A percentile compares a stretch with the other conserved stretches of the same genome.
Conservation (phyloP, 2,329 filamentous ascomycete genomes). For the Aspergillus pseudoviridinutans region DNA sequence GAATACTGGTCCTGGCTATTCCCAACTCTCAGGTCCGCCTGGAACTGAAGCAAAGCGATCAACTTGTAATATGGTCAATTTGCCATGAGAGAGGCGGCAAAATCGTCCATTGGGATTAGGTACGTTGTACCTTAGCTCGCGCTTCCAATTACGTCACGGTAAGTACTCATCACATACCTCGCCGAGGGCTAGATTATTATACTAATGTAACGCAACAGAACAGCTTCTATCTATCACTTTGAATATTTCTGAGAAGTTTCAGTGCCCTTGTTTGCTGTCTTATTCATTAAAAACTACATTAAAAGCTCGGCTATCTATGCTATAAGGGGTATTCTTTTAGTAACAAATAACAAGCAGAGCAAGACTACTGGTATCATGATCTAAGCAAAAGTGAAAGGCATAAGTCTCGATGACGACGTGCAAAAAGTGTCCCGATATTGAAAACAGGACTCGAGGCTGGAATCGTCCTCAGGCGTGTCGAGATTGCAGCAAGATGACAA, state of each 20-base stretch:
- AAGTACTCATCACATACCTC: not conserved
- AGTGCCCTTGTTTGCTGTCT: not conserved
- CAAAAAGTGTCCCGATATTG: slow-evolving; percentile 1
- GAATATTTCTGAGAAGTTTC: not conserved
- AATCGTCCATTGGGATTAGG: not conserved
- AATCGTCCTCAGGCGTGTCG: not conserved
- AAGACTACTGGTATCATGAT: slow-evolving; percentile 18
- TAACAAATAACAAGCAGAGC: slow-evolving; percentile 3
- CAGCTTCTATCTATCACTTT: not conserved
- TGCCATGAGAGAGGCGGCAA: not conserved
- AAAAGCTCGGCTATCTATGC: slow-evolving; percentile 12
- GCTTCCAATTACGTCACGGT: not conserved
- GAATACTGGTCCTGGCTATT: not conserved
- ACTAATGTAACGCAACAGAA: not conserved
- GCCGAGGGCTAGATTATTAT: too few species aligned
- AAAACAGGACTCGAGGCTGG: not conserved
- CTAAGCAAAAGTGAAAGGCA: slow-evolving; percentile 4
- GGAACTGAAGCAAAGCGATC: not conserved
- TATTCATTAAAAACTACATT: slow-evolving; percentile 18
- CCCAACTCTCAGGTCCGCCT: not conserved
- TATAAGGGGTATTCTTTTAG: slow-evolving; percentile 18
- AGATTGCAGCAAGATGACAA: not conserved
- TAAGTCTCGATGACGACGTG: slow-evolving; percentile 5
- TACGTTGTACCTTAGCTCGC: not conserved
- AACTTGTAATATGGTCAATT: not conserved